A percentile compares a stretch with the other conserved stretches of the same genome.
These are phyloP conservation scores for Mangifera indica DNA, from an alignment of 345 rosid genomes.

Conservation along the genomic window DNA sequence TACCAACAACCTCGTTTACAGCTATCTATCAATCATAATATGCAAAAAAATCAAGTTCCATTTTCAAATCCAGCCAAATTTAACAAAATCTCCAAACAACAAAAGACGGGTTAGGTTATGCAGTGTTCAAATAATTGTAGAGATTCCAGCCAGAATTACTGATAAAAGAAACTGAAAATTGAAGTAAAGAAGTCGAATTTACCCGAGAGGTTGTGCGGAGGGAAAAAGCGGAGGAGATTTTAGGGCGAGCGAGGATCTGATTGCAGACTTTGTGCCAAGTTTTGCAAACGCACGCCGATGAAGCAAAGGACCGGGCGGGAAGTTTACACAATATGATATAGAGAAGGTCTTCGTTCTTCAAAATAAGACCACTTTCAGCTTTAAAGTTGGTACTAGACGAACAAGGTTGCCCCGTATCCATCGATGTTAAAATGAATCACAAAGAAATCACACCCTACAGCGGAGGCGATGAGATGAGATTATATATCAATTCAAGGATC, in stretches of 20 bases:
- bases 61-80: not conserved
- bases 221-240: slow-evolving; percentile 47
- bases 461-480: too few species aligned
- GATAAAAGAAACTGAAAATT: not conserved
- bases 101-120: too few species aligned
- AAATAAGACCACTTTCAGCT: not conserved
- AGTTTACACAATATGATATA: slow-evolving; percentile 31
- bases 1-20: slow-evolving; percentile 45
- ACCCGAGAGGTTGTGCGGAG: slow-evolving; percentile 30
- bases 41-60: not conserved
- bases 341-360: slow-evolving; percentile 31
- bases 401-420: not conserved
- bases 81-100: not conserved
- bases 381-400: not conserved
- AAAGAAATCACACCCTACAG: too few species aligned
- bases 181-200: not conserved
- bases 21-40: slow-evolving; percentile 36
- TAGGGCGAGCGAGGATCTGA: slow-evolving; percentile 38
- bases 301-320: slow-evolving; percentile 46
- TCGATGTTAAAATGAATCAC: not conserved
- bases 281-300: slow-evolving; percentile 44
- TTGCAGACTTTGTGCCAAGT: slow-evolving; percentile 39
- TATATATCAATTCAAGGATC: too few species aligned
- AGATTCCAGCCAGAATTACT: too few species aligned
- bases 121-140: not conserved